Evolutionary conservation across 768 basidiomycete species (phyloP), one percentile per base, ranked within the genome.

Genomic region (Mrakia blollopis): DNA sequence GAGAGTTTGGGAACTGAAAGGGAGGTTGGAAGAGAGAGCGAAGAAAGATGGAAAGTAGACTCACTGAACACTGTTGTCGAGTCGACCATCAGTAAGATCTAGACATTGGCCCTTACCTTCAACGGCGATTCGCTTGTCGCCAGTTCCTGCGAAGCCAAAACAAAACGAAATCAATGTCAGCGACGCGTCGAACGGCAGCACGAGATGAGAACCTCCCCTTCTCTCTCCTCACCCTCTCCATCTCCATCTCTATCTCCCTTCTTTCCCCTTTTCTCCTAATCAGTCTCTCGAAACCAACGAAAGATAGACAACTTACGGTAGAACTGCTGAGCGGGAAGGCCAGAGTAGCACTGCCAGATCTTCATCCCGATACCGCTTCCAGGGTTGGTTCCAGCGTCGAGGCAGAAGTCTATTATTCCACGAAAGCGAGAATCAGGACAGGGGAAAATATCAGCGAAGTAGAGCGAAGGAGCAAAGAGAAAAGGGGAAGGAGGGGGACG

Each of bases 81-180:
- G 52, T 30, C 35, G 75, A 76, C 63, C 79, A 74, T 18, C 80
- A 80, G 68, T 81, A 16, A 54, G 78, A 73, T 81, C 81, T n/a
- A 83, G 80, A 73, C 83, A 84, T 69, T 81, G 81, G 41, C 79
- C 78, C 21, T 82, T 82, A 50, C 81, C 82, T 21, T 81, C 82
- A 62, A 47, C 79, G 77, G 72, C 72, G 52, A 72, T 37, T 6
- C 72, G 16, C 16, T 32, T 50, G 35, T 81, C 81, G 0, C 75
- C 75, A 13, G 78, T 79, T 62, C 77, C 57, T 57, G 23, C 25
- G 57, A 28, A 18, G n/a, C n/a, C 25, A 28, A 57, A 57, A 6
- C 13, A 57, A 57, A 3, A 13, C 0, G 57, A 5, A 28, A 16
- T 52, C 50, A 52, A 44, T 11, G 57, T 50, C 44, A 47, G 44